phyloP scores from a whole-genome alignment of 2,329 filamentous ascomycete species.

The Cordyceps tenuipes region DNA sequence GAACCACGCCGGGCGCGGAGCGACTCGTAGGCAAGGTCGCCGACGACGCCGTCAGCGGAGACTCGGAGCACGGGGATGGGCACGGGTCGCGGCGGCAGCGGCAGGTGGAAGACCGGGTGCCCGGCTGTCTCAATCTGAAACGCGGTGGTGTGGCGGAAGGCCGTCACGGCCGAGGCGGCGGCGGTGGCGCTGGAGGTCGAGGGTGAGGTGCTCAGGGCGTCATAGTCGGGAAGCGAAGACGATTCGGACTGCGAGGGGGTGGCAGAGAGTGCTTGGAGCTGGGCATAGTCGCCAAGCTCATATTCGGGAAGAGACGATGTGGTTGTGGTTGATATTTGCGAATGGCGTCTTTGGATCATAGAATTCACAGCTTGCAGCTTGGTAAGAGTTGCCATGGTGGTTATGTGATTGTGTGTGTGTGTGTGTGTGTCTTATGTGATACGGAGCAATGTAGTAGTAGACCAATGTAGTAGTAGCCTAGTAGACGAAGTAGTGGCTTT shows the following conservation, averaged over 20 bases:
- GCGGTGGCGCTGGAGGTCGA: not conserved
- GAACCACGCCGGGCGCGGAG: slow-evolving; percentile 38
- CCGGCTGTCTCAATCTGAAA: slow-evolving; percentile 43
- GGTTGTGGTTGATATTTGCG: not conserved
- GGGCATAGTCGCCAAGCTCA: slow-evolving; percentile 16
- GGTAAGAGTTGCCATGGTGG: slow-evolving; percentile 14
- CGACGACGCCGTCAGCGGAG: slow-evolving; percentile 27
- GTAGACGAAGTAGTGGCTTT: not conserved
- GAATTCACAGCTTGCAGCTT: not conserved
- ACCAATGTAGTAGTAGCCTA: not conserved
- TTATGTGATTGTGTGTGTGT: not conserved
- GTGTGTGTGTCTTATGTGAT: not conserved
- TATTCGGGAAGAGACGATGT: slow-evolving; percentile 22
- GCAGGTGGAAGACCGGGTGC: slow-evolving; percentile 34
- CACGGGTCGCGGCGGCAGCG: slow-evolving; percentile 26
- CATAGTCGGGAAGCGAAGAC: slow-evolving; percentile 17
- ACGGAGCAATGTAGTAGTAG: not conserved
- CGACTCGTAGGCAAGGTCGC: slow-evolving; percentile 41
- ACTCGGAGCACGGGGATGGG: slow-evolving; percentile 37
- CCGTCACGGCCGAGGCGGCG: slow-evolving; percentile 2
- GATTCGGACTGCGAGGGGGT: slow-evolving; percentile 19
- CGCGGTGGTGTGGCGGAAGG: slow-evolving; percentile 35
- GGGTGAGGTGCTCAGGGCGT: not conserved
- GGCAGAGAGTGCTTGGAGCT: slow-evolving; percentile 19
- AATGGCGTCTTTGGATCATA: not conserved